Base-by-base conservation (phyloP, 1,284 basidiomycete species). In the Ceratobasidium papillatum region DNA sequence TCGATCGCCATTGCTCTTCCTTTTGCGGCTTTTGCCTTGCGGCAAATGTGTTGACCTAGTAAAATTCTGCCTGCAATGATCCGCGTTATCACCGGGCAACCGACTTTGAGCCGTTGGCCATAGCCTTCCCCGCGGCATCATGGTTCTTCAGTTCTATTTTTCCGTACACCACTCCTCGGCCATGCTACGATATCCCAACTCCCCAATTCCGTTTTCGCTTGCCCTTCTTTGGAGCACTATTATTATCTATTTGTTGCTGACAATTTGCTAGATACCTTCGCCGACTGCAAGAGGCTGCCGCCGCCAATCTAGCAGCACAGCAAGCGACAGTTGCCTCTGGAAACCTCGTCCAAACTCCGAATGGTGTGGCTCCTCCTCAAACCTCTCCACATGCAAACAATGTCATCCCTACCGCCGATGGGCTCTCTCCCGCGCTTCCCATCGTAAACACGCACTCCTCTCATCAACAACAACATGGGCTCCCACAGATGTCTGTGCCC, bases 241-340 rank as follows among this genome's bases (percentile, higher is more conserved):
- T 74, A 17, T n/a, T 54, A 8, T 58, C 54, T 19, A 58, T 14
- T n/a, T 58, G 54, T 30, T 45, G 54, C 52, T 69, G 38, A 69
- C 66, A 30, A 25, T 22, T 58, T 75, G 32, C 63, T 75, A 93
- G 92, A 68, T 94, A 94, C 81, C 84, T 94, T 65, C 87, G 92
- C 43, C 87, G 92, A 14, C 84, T 94, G 36, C 91, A 94, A 82
- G 92, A 93, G 81, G 91, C 90, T 0, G 89, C 89, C 2, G 89
- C 89, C 0, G 89, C 90, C 0, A 86, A 89, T n/a, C 85, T 86
- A 1, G 83, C 84, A 9, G 81, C 81, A 62, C 85, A 82, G 76
- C 79, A 83, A 78, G 75, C 81, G 78, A 56, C 83, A 82, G 78
- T 19, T 12, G 66, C 66, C 34, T 52, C 66, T 4, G 66, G 82